phyloP scores from a whole-genome alignment of 164 flowering plant species.

The Magnolia changhungtana region DNA sequence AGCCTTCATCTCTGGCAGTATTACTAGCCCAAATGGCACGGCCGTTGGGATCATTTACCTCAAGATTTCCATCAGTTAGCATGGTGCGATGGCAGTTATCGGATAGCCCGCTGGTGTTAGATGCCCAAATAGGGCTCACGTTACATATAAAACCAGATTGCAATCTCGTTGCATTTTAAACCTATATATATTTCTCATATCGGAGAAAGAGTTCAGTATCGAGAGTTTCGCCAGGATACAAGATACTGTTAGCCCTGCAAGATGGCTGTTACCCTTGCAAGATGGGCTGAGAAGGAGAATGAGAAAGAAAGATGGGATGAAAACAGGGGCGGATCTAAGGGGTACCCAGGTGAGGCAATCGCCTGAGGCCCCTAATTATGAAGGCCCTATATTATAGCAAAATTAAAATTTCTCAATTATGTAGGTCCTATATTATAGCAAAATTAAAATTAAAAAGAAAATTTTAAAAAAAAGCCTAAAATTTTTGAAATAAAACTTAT shows the following conservation, averaged over 20 bases:
- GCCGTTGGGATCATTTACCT: background rate
- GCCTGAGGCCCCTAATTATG: too few species aligned
- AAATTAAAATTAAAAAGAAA: too few species aligned
- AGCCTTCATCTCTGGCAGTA: background rate
- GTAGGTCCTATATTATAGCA: too few species aligned
- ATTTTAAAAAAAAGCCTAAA: too few species aligned
- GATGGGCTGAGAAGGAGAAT: background rate
- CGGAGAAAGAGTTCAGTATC: background rate
- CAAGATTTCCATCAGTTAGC: background rate
- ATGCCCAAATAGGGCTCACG: background rate
- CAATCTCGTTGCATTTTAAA: background rate
- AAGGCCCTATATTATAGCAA: too few species aligned
- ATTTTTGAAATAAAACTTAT: too few species aligned
- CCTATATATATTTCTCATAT: background rate
- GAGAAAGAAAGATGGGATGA: background rate
- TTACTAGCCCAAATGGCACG: background rate
- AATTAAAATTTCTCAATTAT: too few species aligned
- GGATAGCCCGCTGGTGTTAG: background rate
- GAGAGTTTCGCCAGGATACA: conserved; percentile 1
- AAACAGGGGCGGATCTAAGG: background rate
- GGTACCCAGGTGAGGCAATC: too few species aligned
- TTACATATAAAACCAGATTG: conserved; percentile 6
- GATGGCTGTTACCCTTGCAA: background rate
- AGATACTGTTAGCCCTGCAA: background rate
- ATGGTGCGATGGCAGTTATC: background rate